A percentile compares a stretch with the other conserved stretches of the same genome.
These are phyloP conservation scores for Gloeopeniophorella convolvens DNA, from an alignment of 768 basidiomycete genomes.

Conservation along the genomic window DNA sequence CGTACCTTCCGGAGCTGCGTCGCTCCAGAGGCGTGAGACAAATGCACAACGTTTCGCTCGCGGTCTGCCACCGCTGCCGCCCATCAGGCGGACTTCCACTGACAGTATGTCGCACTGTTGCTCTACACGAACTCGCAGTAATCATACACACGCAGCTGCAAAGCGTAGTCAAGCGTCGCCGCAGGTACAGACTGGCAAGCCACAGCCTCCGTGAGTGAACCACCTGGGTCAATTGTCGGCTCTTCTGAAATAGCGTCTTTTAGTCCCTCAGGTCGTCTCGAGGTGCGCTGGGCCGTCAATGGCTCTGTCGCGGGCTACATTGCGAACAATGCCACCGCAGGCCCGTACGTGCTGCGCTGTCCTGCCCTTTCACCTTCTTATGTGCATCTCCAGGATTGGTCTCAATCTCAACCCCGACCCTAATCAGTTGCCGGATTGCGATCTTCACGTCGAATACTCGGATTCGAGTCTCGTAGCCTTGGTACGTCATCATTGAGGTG, in stretches of 20 bases:
- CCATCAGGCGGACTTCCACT: background rate
- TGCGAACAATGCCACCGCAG: background rate
- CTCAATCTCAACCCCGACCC: background rate
- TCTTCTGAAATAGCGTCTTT: too few species aligned
- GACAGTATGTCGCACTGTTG: background rate
- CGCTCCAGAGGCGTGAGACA: background rate
- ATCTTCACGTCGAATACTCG: background rate
- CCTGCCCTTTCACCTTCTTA: background rate
- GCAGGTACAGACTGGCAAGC: too few species aligned
- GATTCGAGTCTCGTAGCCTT: background rate
- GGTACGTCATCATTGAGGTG: background rate
- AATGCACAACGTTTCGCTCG: constrained; percentile 1
- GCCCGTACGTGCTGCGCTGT: background rate
- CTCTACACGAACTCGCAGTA: too few species aligned
- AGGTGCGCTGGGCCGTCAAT: background rate
- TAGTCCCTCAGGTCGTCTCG: background rate
- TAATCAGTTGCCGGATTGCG: background rate
- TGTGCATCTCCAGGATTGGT: background rate
- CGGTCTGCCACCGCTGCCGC: background rate
- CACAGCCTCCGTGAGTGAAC: too few species aligned
- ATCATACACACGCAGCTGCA: background rate
- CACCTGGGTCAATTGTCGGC: background rate
- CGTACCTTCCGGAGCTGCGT: background rate
- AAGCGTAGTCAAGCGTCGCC: background rate
- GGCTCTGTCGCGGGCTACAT: background rate